Evolutionary conservation across 2,329 filamentous ascomycete species (phyloP).

Genomic region (Orbilia javanica): DNA sequence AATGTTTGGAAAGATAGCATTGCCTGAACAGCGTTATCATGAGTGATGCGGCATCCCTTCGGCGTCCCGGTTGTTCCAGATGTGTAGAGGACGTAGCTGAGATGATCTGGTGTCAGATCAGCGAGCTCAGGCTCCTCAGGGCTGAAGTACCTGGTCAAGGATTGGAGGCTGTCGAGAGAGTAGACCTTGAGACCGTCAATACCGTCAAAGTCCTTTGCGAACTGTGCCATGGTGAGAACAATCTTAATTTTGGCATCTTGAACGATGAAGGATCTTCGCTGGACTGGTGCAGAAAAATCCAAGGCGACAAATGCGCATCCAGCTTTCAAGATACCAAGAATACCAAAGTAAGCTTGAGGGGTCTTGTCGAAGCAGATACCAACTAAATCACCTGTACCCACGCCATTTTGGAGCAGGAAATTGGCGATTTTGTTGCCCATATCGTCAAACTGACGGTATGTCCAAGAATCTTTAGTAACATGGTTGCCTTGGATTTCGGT

Average conservation of each 20-base stretch:
- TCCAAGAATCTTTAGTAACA: slow-evolving; percentile 73
- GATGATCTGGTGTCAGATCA: slow-evolving; percentile 68
- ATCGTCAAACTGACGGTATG: slow-evolving; percentile 77
- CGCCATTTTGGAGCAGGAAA: slow-evolving; percentile 67
- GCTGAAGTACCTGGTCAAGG: slow-evolving; percentile 61
- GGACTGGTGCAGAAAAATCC: slow-evolving; percentile 78
- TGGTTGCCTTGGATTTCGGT: slow-evolving; percentile 68
- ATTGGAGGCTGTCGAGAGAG: slow-evolving; percentile 66
- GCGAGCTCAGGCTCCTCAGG: slow-evolving; percentile 60
- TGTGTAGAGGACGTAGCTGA: slow-evolving; percentile 87
- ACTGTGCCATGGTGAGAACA: slow-evolving; percentile 72
- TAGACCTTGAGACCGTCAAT: slow-evolving; percentile 66
- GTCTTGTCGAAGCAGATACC: slow-evolving; percentile 87
- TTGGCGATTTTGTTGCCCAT: slow-evolving; percentile 80
- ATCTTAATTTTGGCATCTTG: slow-evolving; percentile 77
- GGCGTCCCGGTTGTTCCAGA: slow-evolving; percentile 83
- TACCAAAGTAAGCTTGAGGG: slow-evolving; percentile 83
- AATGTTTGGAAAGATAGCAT: slow-evolving; percentile 87
- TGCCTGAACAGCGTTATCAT: slow-evolving; percentile 88
- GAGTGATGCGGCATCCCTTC: slow-evolving; percentile 88
- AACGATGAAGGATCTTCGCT: slow-evolving; percentile 82
- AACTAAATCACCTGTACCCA: slow-evolving; percentile 73
- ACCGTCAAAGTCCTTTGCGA: slow-evolving; percentile 65
- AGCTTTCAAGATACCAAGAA: slow-evolving; percentile 83
- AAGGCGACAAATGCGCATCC: slow-evolving; percentile 85